Evolutionary conservation across 345 rosid genomes (phyloP), one percentile per base, ranked within the genome.

Genomic region (Salix koriyanagi): DNA sequence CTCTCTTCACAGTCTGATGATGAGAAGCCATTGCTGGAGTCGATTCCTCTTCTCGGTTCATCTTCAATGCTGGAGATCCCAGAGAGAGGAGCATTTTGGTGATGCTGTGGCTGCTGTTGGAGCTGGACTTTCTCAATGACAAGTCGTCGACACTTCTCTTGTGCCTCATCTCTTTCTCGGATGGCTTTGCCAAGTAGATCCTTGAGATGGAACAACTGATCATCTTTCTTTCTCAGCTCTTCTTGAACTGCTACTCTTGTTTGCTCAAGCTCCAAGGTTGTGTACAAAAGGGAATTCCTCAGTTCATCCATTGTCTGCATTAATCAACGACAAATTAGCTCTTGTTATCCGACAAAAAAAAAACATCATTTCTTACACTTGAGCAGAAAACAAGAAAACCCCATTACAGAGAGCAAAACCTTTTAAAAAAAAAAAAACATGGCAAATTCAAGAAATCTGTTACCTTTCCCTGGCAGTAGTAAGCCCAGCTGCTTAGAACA

Each of bases 1-100:
- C 96, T 93, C 76, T 93, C 97, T 62, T 91, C 98, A 65, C 98
- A 90, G 71, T 96, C 99, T 2, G 98, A 92, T 13, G 93, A 89
- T 1, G 98, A 92, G 84, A 93, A 87, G 54, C 93, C 91, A 77
- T 93, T 93, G 88, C 85, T 80, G 72, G 94, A 87, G 81, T 89
- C 91, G 46, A 86, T 85, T 77, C 88, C 86, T 80, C 85, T 86
- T 76, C 90, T 79, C 56, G 90, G 94, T 75, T 93, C 99, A 62
- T 93, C 94, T 78, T 95, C 99, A 69, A 93, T 85, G 91, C 96
- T 88, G 41, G 97, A 95, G 78, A 89, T 82, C 56, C 97, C 99
- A 4, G 99, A 95, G 7, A 83, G 79, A 58, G 97, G 96, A 82
- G 86, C 87, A 52, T 80, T 80, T 34, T 72, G 84, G 18, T 78